A percentile compares a stretch with the other conserved stretches of the same genome.
phyloP scores from a whole-genome alignment of 805 yeast species.

The Yarrowia alimentaria region DNA sequence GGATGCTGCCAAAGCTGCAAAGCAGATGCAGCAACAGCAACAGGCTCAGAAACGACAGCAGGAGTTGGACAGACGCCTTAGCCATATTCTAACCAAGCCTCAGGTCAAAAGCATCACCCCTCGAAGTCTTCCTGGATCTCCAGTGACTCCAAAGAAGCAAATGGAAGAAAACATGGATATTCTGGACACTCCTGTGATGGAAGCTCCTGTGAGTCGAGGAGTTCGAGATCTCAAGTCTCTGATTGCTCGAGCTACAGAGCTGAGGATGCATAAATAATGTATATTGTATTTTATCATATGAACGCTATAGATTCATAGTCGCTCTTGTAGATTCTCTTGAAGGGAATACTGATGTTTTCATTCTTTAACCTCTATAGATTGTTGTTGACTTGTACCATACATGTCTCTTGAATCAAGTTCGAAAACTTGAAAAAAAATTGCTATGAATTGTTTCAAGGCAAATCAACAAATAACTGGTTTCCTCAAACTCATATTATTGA shows the following conservation, averaged over 20 bases:
- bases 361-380: too few relatives aligned
- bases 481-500: too few relatives aligned
- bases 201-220: constrained; percentile 12
- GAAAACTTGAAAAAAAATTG: too few relatives aligned
- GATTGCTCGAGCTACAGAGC: constrained; percentile 12
- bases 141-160: not conserved
- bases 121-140: too few relatives aligned
- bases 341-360: too few relatives aligned
- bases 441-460: too few relatives aligned
- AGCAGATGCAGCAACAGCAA: constrained; percentile 8
- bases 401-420: too few relatives aligned
- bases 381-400: too few relatives aligned
- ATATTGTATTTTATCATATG: constrained; percentile 1
- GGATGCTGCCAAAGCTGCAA: constrained; percentile 10
- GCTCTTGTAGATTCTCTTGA: too few relatives aligned
- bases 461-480: too few relatives aligned
- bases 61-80: constrained; percentile 6
- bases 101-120: not conserved
- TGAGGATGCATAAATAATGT: constrained; percentile 1
- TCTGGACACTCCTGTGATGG: constrained; percentile 6
- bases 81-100: not conserved
- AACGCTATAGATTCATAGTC: too few relatives aligned
- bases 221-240: constrained; percentile 23
- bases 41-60: constrained; percentile 20
- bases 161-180: not conserved